Conservation (phyloP, 2,329 filamentous ascomycete genomes). For the Trichoderma harzianum region DNA sequence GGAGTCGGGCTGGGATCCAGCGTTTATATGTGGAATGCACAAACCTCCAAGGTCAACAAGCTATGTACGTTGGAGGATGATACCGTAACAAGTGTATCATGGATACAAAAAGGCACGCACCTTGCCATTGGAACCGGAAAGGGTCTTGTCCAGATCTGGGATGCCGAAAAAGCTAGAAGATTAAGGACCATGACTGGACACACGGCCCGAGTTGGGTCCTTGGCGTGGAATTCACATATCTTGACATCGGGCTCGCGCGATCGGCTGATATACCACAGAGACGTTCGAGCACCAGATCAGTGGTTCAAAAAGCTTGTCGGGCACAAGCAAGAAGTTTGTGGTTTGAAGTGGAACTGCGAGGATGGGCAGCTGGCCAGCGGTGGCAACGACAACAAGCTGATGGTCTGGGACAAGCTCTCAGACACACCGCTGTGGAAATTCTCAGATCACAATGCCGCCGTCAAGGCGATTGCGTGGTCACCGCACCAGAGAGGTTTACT, state of each 20-base stretch:
- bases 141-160: conserved; percentile 95
- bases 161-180: conserved; percentile 80
- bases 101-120: conserved; percentile 97
- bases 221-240: conserved; percentile 98
- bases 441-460: conserved; percentile 88
- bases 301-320: conserved; percentile 83
- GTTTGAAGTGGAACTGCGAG: conserved; percentile 94
- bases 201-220: conserved; percentile 83
- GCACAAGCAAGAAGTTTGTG: conserved; percentile 97
- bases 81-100: conserved; percentile 92
- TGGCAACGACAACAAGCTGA: conserved; percentile 97
- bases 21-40: conserved; percentile 98
- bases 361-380: conserved; percentile 93
- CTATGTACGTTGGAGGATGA: conserved; percentile 91
- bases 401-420: conserved; percentile 97
- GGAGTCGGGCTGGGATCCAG: conserved; percentile 89
- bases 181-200: conserved; percentile 96
- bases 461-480: conserved; percentile 97
- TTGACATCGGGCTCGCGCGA: conserved; percentile 93
- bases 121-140: conserved; percentile 93
- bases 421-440: conserved; percentile 92
- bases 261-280: conserved; percentile 89
- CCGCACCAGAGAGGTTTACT: conserved; percentile 91
- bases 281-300: conserved; percentile 89
- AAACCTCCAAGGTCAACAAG: conserved; percentile 86